A percentile compares a stretch with the other conserved stretches of the same genome.
These are phyloP conservation scores for Forsythia suspensa DNA, from an alignment of 257 asterid species.

Conservation along the genomic window DNA sequence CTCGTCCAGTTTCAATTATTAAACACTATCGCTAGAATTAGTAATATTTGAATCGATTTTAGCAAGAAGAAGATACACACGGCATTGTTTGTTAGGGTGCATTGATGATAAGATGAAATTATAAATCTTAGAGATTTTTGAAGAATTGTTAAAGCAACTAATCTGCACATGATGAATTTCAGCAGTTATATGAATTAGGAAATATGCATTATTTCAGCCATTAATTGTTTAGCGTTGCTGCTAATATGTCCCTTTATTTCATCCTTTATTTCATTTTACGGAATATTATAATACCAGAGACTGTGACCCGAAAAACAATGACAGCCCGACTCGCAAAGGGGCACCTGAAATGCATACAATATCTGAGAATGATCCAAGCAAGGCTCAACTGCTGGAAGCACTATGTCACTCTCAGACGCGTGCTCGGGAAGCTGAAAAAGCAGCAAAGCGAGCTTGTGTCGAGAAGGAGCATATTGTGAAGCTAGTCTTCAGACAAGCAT, in stretches of 20 bases:
- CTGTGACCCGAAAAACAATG: slow-evolving; percentile 31
- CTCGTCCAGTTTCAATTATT: neutral
- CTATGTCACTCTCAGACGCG: slow-evolving; percentile 90
- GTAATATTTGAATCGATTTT: neutral
- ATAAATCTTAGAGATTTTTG: neutral
- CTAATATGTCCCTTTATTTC: neutral
- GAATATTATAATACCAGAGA: too few relatives aligned
- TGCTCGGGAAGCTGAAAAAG: slow-evolving; percentile 89
- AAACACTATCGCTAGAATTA: neutral
- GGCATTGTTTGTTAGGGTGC: neutral
- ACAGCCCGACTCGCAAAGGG: slow-evolving; percentile 26
- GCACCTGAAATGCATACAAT: slow-evolving; percentile 13
- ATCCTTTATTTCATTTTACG: neutral
- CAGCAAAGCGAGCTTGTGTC: slow-evolving; percentile 58
- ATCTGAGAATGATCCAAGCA: slow-evolving; percentile 33
- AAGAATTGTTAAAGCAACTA: neutral
- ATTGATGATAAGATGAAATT: neutral
- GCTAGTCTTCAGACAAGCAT: slow-evolving; percentile 79
- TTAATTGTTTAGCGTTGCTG: neutral
- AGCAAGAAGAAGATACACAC: too few relatives aligned
- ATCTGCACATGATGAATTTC: neutral
- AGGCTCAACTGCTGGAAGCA: slow-evolving; percentile 69
- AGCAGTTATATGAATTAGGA: too few relatives aligned
- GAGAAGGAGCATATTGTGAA: slow-evolving; percentile 75
- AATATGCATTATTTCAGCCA: neutral